A percentile compares a stretch with the other conserved stretches of the same genome.
phyloP scores from a whole-genome alignment of 805 yeast species.

The Hanseniaspora pseudoguilliermondii region DNA sequence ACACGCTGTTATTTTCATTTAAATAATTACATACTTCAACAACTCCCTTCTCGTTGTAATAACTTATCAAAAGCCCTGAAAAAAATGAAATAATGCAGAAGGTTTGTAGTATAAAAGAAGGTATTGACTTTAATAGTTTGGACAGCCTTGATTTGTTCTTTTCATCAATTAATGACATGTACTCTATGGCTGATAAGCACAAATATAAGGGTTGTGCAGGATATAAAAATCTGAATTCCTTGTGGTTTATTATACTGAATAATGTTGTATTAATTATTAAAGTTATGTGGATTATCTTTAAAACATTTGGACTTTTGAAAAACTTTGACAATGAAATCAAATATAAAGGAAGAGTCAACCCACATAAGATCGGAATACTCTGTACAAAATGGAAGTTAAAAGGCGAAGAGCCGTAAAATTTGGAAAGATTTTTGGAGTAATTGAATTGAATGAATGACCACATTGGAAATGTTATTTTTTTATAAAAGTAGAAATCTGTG shows the following conservation, averaged over 20 bases:
- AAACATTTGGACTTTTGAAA: constrained; percentile 8
- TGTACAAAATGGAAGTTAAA: constrained; percentile 76
- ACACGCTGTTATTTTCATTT: constrained; percentile 28
- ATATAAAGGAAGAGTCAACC: constrained; percentile 51
- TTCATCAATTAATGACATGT: constrained; percentile 10
- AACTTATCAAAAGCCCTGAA: constrained; percentile 36
- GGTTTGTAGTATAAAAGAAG: not conserved
- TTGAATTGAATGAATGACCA: constrained; percentile 66
- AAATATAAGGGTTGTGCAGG: constrained; percentile 70
- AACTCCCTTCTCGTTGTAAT: constrained; percentile 78
- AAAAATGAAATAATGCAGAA: constrained; percentile 14
- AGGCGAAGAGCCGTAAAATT: constrained; percentile 75
- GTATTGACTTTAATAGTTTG: not conserved
- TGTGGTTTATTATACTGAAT: constrained; percentile 64
- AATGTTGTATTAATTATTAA: constrained; percentile 35
- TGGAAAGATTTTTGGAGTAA: constrained; percentile 54
- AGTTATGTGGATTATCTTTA: constrained; percentile 21
- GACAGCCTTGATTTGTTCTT: not conserved
- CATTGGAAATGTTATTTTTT: constrained; percentile 45
- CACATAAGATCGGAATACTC: constrained; percentile 64
- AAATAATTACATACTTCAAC: constrained; percentile 50
- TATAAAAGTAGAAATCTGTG: constrained; percentile 53
- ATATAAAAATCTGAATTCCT: constrained; percentile 81
- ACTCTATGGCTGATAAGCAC: constrained; percentile 36
- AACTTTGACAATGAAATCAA: constrained; percentile 28